Evolutionary conservation across 2,329 filamentous ascomycete species (phyloP), one percentile per base, ranked within the genome.

Genomic region (Colletotrichum agaves): DNA sequence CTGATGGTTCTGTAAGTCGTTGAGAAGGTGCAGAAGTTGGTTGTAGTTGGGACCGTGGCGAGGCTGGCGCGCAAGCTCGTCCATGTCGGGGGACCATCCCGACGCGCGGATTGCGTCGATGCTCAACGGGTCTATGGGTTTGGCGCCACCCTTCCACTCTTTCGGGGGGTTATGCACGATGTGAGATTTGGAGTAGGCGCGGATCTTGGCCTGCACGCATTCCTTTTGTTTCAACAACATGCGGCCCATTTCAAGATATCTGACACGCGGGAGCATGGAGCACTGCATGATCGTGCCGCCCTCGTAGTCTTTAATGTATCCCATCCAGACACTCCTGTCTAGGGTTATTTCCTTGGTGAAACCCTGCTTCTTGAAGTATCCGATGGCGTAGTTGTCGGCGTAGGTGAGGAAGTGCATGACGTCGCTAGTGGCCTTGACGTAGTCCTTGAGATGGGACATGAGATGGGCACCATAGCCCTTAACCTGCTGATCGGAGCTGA

Each of bases 321-420:
- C 96, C 96, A 98, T 98, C 96, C 96, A 99, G 3, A 93, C 90
- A 2, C 91, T 90, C 74, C 90, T 92, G 67, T 96, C 92, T 1
- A 99, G 88, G 0, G 94, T 97, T 71, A 99, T 98, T 74, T 99
- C 95, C 78, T 99, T 99, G 2, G 96, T 98, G 76, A 99, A 99
- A 0, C 96, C 96, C 78, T 99, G 96, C 78, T 99, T 99, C 79
- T 98, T 97, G 81, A 99, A 99, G 79, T 98, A 99, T 11, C 96
- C 96, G 72, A 97, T 99, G 43, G 96, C 96, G 76, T 98, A 98
- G 79, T 99, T 99, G 79, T 99, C 96, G 71, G 96, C 96, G 75
- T 99, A 99, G 1, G 96, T 99, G 2, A 99, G 85, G 79, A 99
- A 99, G 79, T 99, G 94, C 94, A 98, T 98, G 53, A 99, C 94